Evolutionary conservation across 208 protist species (phyloP).

Genomic region (Leishmania aethiopica): DNA sequence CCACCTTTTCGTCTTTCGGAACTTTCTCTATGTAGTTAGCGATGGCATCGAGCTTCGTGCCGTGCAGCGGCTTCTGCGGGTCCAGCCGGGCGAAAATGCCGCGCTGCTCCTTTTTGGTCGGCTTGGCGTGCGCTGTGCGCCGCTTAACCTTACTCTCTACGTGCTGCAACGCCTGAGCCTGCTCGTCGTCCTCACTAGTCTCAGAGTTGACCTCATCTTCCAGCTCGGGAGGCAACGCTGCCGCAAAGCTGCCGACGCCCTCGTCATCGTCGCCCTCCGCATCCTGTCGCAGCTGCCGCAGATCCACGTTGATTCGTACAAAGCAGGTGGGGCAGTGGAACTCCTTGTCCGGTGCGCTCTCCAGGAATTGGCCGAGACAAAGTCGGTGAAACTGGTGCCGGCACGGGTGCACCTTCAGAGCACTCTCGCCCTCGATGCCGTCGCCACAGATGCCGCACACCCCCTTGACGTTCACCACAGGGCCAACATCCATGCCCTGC

Average conservation of each 20-base stretch:
- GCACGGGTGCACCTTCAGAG: slow-evolving; percentile 74
- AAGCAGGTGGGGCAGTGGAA: slow-evolving; percentile 89
- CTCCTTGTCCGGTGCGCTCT: slow-evolving; percentile 76
- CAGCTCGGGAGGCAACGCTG: slow-evolving; percentile 79
- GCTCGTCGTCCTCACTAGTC: slow-evolving; percentile 6
- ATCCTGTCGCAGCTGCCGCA: slow-evolving; percentile 70
- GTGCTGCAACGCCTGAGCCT: slow-evolving; percentile 9
- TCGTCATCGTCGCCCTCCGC: slow-evolving; percentile 68
- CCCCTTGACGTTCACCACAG: slow-evolving; percentile 62
- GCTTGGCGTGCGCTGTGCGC: background rate
- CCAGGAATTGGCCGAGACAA: slow-evolving; percentile 87
- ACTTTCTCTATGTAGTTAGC: slow-evolving; percentile 80
- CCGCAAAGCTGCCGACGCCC: slow-evolving; percentile 32
- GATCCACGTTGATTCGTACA: slow-evolving; percentile 84
- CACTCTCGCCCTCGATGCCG: slow-evolving; percentile 50
- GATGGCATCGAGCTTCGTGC: slow-evolving; percentile 92
- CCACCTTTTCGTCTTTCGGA: slow-evolving; percentile 86
- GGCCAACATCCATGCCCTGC: slow-evolving; percentile 69
- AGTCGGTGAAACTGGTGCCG: slow-evolving; percentile 83
- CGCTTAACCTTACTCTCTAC: slow-evolving; percentile 4
- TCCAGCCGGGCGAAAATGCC: slow-evolving; percentile 80
- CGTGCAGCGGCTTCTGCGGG: slow-evolving; percentile 72
- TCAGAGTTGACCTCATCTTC: slow-evolving; percentile 42
- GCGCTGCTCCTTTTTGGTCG: slow-evolving; percentile 44
- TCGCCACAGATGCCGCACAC: slow-evolving; percentile 89